A percentile compares a stretch with the other conserved stretches of the same genome.
These are phyloP conservation scores for Russula vinacea DNA, from an alignment of 768 basidiomycete genomes.

Conservation along the genomic window DNA sequence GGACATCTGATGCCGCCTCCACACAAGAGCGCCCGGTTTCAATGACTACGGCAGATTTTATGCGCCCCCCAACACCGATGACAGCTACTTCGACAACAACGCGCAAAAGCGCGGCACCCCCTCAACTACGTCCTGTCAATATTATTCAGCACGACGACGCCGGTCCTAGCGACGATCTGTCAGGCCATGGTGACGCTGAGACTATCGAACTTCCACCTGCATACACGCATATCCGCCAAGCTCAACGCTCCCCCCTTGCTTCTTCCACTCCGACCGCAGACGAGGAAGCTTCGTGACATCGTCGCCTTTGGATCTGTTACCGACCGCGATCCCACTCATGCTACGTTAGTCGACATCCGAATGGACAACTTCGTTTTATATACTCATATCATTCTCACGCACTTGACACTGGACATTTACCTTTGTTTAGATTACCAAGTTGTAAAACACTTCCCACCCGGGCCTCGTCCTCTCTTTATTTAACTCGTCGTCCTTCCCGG, in stretches of 20 bases:
- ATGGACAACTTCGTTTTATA: neutral
- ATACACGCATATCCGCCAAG: constrained; percentile 57
- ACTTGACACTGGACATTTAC: constrained; percentile 13
- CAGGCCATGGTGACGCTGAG: constrained; percentile 48
- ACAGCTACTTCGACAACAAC: constrained; percentile 36
- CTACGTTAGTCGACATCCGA: neutral
- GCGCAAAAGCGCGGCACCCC: constrained; percentile 47
- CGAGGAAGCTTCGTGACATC: neutral
- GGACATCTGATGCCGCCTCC: constrained; percentile 40
- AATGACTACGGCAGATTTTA: constrained; percentile 17
- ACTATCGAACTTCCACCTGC: constrained; percentile 83
- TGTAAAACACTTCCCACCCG: constrained; percentile 12
- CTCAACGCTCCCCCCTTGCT: neutral
- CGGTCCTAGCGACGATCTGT: constrained; percentile 48
- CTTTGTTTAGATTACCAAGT: neutral
- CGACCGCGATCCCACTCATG: neutral
- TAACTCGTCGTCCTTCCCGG: neutral
- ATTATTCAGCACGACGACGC: constrained; percentile 86
- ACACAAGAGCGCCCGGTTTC: constrained; percentile 30
- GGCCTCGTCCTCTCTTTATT: neutral
- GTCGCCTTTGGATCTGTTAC: neutral
- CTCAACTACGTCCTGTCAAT: constrained; percentile 66
- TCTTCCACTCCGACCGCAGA: neutral
- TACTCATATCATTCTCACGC: neutral
- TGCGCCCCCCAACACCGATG: constrained; percentile 29